Evolutionary conservation across 1,139 yeast genomes (phyloP).

Genomic region (Suhomyces panamericanus): DNA sequence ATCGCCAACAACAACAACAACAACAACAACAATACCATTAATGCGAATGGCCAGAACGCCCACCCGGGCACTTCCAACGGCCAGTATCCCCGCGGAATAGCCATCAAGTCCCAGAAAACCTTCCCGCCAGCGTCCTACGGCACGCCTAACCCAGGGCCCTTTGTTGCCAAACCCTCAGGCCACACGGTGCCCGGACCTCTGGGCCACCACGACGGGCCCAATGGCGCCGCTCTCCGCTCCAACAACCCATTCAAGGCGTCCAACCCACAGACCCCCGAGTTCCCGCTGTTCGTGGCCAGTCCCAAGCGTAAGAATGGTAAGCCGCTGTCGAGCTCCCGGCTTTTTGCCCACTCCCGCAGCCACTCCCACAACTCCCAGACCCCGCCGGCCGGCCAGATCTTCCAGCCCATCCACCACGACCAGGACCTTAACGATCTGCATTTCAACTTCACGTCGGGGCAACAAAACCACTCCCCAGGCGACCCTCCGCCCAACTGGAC

Average conservation of each 20-base stretch:
- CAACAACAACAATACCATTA: slow-evolving; percentile 1
- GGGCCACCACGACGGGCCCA: not conserved
- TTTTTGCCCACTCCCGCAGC: slow-evolving; percentile 16
- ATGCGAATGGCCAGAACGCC: not conserved
- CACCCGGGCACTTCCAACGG: not conserved
- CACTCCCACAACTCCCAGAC: slow-evolving; percentile 19
- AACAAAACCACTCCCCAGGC: not conserved
- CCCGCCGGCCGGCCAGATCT: slow-evolving; percentile 16
- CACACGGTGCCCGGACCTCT: not conserved
- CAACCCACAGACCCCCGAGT: slow-evolving; percentile 5
- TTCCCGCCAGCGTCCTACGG: too few relatives aligned
- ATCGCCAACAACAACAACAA: slow-evolving; percentile 3
- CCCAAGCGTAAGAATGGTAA: slow-evolving; percentile 11
- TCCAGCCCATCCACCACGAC: slow-evolving; percentile 20
- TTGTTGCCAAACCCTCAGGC: not conserved
- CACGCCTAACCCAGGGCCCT: not conserved
- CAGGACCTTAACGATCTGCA: slow-evolving; percentile 11
- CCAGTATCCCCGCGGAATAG: not conserved
- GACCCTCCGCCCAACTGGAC: slow-evolving; percentile 24
- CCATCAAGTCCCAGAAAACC: too few relatives aligned
- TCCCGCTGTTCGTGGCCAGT: slow-evolving; percentile 7
- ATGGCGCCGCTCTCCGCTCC: not conserved
- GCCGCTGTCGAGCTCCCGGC: slow-evolving; percentile 3
- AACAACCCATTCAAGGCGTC: slow-evolving; percentile 3
- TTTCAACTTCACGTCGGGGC: slow-evolving; percentile 9